Percentiles rank a stretch among this genome's conserved stretches.
Conservation (phyloP, 306 rosid genomes). For the Geum urbanum region DNA sequence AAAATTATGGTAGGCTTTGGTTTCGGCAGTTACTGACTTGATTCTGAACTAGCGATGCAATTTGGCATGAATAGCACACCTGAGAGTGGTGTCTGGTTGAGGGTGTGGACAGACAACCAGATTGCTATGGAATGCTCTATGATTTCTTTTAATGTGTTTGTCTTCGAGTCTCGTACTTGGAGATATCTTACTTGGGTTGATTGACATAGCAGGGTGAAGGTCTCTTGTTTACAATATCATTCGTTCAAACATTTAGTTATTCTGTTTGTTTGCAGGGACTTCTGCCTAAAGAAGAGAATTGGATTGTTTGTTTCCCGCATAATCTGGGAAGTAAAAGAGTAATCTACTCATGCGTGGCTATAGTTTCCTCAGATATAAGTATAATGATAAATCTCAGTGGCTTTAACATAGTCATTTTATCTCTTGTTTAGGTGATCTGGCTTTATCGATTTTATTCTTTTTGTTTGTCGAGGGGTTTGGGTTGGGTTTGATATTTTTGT, state of each 20-base stretch:
- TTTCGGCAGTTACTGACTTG: background rate
- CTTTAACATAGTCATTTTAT: background rate
- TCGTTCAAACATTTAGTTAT: background rate
- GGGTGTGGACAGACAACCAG: background rate
- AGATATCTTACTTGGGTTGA: background rate
- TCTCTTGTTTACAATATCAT: background rate
- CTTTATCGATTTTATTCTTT: background rate
- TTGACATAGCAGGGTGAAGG: background rate
- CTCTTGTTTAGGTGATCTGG: background rate
- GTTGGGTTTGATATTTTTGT: background rate
- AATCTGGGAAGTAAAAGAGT: background rate
- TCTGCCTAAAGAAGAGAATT: slow-evolving; percentile 5
- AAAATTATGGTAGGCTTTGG: background rate
- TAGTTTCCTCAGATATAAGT: background rate
- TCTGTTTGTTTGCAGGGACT: slow-evolving; percentile 3
- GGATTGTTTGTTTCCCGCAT: background rate
- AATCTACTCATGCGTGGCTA: background rate
- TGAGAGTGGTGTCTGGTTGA: background rate
- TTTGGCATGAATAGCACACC: background rate
- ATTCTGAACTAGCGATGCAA: slow-evolving; percentile 1
- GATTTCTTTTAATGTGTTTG: background rate
- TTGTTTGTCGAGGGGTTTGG: background rate
- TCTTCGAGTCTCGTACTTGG: background rate
- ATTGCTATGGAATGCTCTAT: background rate
- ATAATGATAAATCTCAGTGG: background rate